phyloP scores from a whole-genome alignment of 1,284 basidiomycete genomes.

The Ustilago shanxiensis region DNA sequence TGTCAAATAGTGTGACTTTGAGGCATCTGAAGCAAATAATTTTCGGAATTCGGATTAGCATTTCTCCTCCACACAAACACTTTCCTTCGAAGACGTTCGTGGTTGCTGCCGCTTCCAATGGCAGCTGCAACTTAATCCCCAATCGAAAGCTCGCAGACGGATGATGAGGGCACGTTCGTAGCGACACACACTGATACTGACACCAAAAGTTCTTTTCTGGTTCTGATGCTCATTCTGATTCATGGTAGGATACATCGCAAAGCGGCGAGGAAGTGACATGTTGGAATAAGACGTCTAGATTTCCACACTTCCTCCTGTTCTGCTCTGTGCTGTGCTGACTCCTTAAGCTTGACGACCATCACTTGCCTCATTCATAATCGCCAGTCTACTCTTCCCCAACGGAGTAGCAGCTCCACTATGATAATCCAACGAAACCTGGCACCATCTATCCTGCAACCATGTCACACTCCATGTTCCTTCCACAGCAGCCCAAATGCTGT shows the following conservation, averaged over 20 bases:
- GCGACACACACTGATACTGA: not conserved
- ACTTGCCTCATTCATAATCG: conserved; percentile 36
- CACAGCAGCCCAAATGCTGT: conserved; percentile 86
- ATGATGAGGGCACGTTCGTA: not conserved
- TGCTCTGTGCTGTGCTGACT: not conserved
- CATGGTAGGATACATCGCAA: conserved; percentile 6
- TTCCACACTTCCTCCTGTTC: not conserved
- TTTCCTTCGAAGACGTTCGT: not conserved
- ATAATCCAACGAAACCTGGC: conserved; percentile 70
- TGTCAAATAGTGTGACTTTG: conserved; percentile 8
- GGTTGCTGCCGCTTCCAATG: not conserved
- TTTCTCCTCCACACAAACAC: not conserved
- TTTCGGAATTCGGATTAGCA: conserved; percentile 9
- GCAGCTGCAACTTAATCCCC: not conserved
- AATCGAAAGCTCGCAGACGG: not conserved
- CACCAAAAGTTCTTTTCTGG: too few species aligned
- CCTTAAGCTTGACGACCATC: not conserved
- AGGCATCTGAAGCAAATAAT: not conserved
- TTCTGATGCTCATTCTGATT: too few species aligned
- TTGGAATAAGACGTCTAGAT: not conserved
- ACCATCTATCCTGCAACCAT: conserved; percentile 84
- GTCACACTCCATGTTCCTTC: conserved; percentile 92
- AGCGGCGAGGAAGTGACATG: not conserved
- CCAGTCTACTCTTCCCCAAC: conserved; percentile 45
- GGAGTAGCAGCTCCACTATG: conserved; percentile 55